phyloP scores from a whole-genome alignment of 2,329 filamentous ascomycete species.

The Aureobasidium pullulans region DNA sequence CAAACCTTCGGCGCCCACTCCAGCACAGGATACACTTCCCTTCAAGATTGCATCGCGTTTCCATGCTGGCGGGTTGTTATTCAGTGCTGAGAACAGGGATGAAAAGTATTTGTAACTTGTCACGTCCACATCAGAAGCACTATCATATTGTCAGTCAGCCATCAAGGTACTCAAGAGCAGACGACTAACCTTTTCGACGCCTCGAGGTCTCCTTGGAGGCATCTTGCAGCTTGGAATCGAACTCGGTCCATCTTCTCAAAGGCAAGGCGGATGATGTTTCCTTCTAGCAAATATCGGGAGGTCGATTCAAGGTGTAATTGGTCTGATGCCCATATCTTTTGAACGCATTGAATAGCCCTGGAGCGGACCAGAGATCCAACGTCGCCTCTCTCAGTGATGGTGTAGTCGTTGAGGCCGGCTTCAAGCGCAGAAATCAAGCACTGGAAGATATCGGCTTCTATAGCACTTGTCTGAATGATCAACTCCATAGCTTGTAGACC shows the following conservation, averaged over 20 bases:
- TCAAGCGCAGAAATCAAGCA: constrained; percentile 21
- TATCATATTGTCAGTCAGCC: neutral
- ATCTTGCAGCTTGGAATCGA: constrained; percentile 54
- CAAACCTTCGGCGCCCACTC: constrained; percentile 69
- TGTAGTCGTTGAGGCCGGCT: constrained; percentile 72
- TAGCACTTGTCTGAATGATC: neutral
- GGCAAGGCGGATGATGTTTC: constrained; percentile 55
- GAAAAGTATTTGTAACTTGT: constrained; percentile 56
- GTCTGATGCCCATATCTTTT: constrained; percentile 31
- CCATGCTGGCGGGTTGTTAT: constrained; percentile 26
- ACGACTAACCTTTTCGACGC: neutral
- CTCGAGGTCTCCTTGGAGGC: neutral
- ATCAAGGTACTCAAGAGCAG: neutral
- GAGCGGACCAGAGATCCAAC: constrained; percentile 79
- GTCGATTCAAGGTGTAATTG: neutral
- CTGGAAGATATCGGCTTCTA: constrained; percentile 14
- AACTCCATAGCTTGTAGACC: constrained; percentile 34
- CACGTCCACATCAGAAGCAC: constrained; percentile 26
- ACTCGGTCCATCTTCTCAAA: constrained; percentile 89
- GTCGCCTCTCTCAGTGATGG: constrained; percentile 80
- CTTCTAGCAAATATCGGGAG: constrained; percentile 16
- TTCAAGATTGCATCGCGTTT: constrained; percentile 48
- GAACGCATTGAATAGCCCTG: constrained; percentile 65
- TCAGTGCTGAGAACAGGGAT: constrained; percentile 44
- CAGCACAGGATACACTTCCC: constrained; percentile 65